These are phyloP conservation scores for Actinomucor elegans DNA, from an alignment of 371 early-diverging fungal genomes.

Conservation along the genomic window DNA sequence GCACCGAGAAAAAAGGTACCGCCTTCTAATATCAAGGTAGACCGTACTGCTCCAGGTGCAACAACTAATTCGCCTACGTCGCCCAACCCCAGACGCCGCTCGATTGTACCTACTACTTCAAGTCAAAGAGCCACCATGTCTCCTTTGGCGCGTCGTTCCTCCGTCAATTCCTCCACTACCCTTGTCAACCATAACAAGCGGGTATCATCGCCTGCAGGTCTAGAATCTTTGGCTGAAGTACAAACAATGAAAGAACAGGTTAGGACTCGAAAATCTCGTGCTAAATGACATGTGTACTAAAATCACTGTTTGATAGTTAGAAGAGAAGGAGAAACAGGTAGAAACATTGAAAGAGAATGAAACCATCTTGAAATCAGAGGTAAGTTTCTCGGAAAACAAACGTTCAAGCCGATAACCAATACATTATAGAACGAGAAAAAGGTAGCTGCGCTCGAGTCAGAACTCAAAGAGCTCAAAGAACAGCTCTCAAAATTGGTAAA, in stretches of 20 bases:
- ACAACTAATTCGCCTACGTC: constrained; percentile 23
- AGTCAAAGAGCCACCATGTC: constrained; percentile 16
- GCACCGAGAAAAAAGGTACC: constrained; percentile 11
- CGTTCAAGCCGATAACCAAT: background rate
- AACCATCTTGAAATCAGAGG: constrained; percentile 10
- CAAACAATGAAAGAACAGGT: constrained; percentile 33
- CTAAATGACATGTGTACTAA: background rate
- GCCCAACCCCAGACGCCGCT: constrained; percentile 27
- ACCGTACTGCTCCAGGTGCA: constrained; percentile 16
- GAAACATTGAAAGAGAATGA: constrained; percentile 25
- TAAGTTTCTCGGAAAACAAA: background rate
- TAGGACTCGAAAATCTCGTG: background rate
- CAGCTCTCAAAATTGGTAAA: too few species aligned
- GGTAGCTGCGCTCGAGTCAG: constrained; percentile 1
- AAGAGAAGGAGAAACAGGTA: constrained; percentile 27
- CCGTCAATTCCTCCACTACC: constrained; percentile 14
- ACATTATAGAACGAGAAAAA: constrained; percentile 7
- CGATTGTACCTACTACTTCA: constrained; percentile 26
- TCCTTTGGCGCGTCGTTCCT: constrained; percentile 17
- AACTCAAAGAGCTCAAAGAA: constrained; percentile 11
- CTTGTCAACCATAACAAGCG: constrained; percentile 2
- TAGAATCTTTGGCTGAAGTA: constrained; percentile 19
- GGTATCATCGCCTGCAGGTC: constrained; percentile 19
- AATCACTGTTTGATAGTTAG: constrained; percentile 1
- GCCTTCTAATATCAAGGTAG: constrained; percentile 23